These are phyloP conservation scores for Boletus tylopilopsis DNA, from an alignment of 768 basidiomycete species.

Conservation along the genomic window DNA sequence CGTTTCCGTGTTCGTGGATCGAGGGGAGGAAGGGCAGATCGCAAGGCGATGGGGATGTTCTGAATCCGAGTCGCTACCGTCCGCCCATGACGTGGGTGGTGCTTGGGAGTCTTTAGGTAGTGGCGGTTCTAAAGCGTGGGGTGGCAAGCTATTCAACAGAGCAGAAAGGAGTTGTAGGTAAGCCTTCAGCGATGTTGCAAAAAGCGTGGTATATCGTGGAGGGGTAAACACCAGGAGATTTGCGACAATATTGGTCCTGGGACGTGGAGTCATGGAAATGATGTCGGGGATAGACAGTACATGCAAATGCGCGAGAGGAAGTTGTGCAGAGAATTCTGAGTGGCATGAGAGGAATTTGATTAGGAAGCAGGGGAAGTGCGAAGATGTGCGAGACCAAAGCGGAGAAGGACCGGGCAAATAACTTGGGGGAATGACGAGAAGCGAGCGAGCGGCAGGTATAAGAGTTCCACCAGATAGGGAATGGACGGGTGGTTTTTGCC, in stretches of 20 bases:
- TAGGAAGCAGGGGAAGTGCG: slow-evolving; percentile 73
- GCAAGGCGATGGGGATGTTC: slow-evolving; percentile 34
- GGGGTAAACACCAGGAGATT: slow-evolving; percentile 66
- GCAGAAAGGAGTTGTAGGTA: slow-evolving; percentile 53
- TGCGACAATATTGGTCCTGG: slow-evolving; percentile 59
- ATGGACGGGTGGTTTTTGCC: slow-evolving; percentile 42
- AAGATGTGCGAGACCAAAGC: slow-evolving; percentile 54
- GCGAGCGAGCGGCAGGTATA: slow-evolving; percentile 20
- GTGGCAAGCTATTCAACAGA: slow-evolving; percentile 52
- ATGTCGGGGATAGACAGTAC: slow-evolving; percentile 23
- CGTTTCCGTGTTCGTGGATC: slow-evolving; percentile 63
- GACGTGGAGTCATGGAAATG: slow-evolving; percentile 33
- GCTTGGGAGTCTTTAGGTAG: slow-evolving; percentile 15
- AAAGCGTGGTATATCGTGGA: slow-evolving; percentile 54
- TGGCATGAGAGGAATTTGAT: slow-evolving; percentile 59
- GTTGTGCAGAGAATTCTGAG: slow-evolving; percentile 57
- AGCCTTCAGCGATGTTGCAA: slow-evolving; percentile 40
- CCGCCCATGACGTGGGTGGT: slow-evolving; percentile 13
- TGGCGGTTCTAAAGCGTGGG: slow-evolving; percentile 48
- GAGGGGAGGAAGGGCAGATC: slow-evolving; percentile 37
- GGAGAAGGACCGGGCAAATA: slow-evolving; percentile 32
- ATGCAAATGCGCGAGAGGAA: slow-evolving; percentile 51
- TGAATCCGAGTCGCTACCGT: slow-evolving; percentile 41
- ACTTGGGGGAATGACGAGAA: slow-evolving; percentile 32
- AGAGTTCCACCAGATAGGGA: slow-evolving; percentile 28